Base-by-base conservation (phyloP, 2,329 filamentous ascomycete genomes). In the Fusarium verrucosum region DNA sequence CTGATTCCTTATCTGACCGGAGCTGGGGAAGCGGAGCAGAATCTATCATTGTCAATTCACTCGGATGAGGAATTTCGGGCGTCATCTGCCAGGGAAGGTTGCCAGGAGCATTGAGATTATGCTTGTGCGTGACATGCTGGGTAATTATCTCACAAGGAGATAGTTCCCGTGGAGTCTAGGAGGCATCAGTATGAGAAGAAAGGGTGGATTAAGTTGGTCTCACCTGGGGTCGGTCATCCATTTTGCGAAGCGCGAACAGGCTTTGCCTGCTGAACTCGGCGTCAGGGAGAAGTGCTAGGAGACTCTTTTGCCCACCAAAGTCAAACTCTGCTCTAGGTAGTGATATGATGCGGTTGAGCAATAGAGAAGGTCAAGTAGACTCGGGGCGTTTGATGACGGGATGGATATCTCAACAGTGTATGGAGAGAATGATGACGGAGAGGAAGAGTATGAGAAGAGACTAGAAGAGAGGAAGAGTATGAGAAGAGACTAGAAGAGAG, bases 61-160 rank as follows among this genome's bases (percentile, higher is more conserved):
- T 41, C 0, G 71, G n/a, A 1, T 56, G 54, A 1, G 74, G 73
- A 3, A 75, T 26, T 28, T 74, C 73, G 0, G 70, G 60, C 2
- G 37, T 22, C 2, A 26, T 33, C 11, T 58, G 59, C 72, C 72
- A 73, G 14, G 40, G 10, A 4, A 28, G 25, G 2, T 37, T 41
- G 0, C 33, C 44, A 3, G 38, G 13, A 6, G 44, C 11, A 9
- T 42, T 30, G 2, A 42, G 16, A 5, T 45, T 28, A 3, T 51
- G 35, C 17, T 22, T 49, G 16, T 64, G 56, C 7, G 22, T 33
- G 3, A 66, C 49, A 51, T 66, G 60, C 5, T 51, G 37, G 10
- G 58, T 32, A 8, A 66, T 67, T 7, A 59, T 66, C 7, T 60
- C 58, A 1, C 19, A 1, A 2, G 62, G 14, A 7, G 36, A 42